These are phyloP conservation scores for Phlegmacium glaucopus DNA, from an alignment of 768 basidiomycete species.

Conservation along the genomic window DNA sequence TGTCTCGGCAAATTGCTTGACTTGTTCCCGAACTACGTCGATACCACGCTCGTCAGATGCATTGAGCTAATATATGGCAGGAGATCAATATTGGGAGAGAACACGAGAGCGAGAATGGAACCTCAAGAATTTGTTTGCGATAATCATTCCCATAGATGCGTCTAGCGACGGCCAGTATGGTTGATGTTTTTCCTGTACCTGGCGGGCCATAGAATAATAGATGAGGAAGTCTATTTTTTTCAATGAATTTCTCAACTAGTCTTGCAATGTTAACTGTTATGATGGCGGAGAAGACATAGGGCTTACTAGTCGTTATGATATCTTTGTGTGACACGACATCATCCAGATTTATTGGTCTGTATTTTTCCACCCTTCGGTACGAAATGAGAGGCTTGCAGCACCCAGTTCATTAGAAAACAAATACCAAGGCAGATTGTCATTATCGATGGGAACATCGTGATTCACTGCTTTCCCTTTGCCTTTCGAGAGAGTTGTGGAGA, in stretches of 20 bases:
- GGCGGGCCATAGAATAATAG: constrained; percentile 97
- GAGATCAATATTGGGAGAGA: background rate
- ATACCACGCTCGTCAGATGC: constrained; percentile 99
- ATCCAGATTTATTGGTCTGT: constrained; percentile 84
- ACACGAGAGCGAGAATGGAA: constrained; percentile 26
- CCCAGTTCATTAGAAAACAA: constrained; percentile 16
- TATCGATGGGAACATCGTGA: constrained; percentile 34
- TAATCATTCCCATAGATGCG: constrained; percentile 88
- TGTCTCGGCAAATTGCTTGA: constrained; percentile 97
- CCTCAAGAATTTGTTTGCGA: constrained; percentile 92
- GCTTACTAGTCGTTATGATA: constrained; percentile 89
- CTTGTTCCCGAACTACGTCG: constrained; percentile 97
- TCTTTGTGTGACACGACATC: constrained; percentile 98
- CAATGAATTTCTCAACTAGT: constrained; percentile 93
- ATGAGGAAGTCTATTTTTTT: constrained; percentile 91
- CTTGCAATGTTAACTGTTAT: too few relatives aligned
- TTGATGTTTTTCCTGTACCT: constrained; percentile 97
- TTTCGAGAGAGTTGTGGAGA: constrained; percentile 40
- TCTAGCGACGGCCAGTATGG: constrained; percentile 92
- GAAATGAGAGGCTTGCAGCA: constrained; percentile 3
- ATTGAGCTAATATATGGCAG: constrained; percentile 83
- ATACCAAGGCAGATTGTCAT: constrained; percentile 85
- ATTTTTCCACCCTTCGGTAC: constrained; percentile 89
- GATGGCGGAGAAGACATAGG: too few relatives aligned
- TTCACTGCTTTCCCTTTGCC: constrained; percentile 69